These are phyloP conservation scores for Penicillium turbatum DNA, from an alignment of 495 filamentous ascomycete genomes.

Conservation along the genomic window DNA sequence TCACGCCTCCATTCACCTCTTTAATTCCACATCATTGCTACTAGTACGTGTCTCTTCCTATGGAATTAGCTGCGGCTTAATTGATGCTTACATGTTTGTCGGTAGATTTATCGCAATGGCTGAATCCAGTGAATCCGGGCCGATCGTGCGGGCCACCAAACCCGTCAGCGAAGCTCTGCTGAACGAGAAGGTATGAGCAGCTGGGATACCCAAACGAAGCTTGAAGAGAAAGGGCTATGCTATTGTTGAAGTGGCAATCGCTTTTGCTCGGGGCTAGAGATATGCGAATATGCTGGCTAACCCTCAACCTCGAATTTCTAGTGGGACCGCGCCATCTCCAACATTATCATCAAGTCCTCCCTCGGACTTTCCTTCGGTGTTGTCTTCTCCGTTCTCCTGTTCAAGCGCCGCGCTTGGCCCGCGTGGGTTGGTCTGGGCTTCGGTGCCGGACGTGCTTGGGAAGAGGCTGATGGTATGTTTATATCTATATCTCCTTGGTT, in stretches of 20 bases:
- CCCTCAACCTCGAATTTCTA: constrained; percentile 34
- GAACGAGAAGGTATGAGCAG: constrained; percentile 79
- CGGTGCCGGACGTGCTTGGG: constrained; percentile 91
- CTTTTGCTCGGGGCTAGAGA: background rate
- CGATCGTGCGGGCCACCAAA: constrained; percentile 54
- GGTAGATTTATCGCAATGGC: constrained; percentile 48
- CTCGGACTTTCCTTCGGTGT: constrained; percentile 94
- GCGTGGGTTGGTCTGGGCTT: constrained; percentile 90
- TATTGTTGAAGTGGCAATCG: background rate
- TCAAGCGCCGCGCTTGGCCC: constrained; percentile 96
- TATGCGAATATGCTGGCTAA: constrained; percentile 18
- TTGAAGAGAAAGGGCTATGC: background rate
- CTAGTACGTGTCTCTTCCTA: background rate
- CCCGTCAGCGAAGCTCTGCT: constrained; percentile 90
- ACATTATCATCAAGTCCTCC: constrained; percentile 88
- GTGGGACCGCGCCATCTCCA: constrained; percentile 98
- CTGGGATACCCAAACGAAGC: background rate
- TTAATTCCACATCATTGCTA: constrained; percentile 18
- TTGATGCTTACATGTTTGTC: background rate
- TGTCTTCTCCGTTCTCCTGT: constrained; percentile 95
- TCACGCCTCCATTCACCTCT: constrained; percentile 21
- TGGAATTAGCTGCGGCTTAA: background rate
- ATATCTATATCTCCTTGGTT: constrained; percentile 7
- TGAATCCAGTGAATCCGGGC: constrained; percentile 48
- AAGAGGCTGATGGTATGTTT: constrained; percentile 63